Conservation (phyloP, 2,329 filamentous ascomycete species). For the Beauveria bassiana region DNA sequence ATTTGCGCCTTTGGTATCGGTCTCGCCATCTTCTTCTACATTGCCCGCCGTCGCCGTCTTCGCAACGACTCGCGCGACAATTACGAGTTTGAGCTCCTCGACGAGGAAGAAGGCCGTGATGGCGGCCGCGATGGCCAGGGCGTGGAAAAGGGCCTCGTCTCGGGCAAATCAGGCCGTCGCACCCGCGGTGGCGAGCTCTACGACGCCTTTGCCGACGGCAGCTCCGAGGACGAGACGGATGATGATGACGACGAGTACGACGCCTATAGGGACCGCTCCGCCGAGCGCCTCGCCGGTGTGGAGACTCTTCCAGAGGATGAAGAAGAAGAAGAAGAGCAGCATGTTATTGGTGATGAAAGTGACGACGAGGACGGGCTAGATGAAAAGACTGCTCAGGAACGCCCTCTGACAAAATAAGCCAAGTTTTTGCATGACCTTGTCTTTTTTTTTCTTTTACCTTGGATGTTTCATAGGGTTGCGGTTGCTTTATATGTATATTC, state of each 20-base stretch:
- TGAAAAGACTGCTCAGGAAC: not conserved
- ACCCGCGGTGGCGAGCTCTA: slow-evolving; percentile 82
- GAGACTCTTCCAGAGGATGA: slow-evolving; percentile 22
- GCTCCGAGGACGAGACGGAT: slow-evolving; percentile 50
- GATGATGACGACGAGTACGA: slow-evolving; percentile 36
- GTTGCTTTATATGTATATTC: not conserved
- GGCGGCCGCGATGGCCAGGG: slow-evolving; percentile 51
- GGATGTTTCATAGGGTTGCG: not conserved
- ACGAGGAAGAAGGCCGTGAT: slow-evolving; percentile 72
- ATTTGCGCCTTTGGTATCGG: slow-evolving; percentile 78
- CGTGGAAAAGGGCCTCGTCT: slow-evolving; percentile 36
- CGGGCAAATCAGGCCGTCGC: slow-evolving; percentile 37
- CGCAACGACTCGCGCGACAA: slow-evolving; percentile 68
- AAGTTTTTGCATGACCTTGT: not conserved
- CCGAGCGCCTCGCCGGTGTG: slow-evolving; percentile 19
- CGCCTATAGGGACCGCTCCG: slow-evolving; percentile 33
- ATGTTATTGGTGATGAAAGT: slow-evolving; percentile 43
- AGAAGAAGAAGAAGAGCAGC: slow-evolving; percentile 34
- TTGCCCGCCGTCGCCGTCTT: slow-evolving; percentile 69
- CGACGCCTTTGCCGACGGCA: slow-evolving; percentile 90
- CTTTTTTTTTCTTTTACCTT: not conserved
- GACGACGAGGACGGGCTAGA: slow-evolving; percentile 24
- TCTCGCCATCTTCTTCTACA: slow-evolving; percentile 72
- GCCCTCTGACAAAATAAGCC: not conserved
- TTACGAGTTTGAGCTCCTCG: slow-evolving; percentile 91